Percentiles rank a stretch among this genome's conserved stretches.
Conservation (phyloP, 2,329 filamentous ascomycete genomes). For the Ophiostoma australiae region DNA sequence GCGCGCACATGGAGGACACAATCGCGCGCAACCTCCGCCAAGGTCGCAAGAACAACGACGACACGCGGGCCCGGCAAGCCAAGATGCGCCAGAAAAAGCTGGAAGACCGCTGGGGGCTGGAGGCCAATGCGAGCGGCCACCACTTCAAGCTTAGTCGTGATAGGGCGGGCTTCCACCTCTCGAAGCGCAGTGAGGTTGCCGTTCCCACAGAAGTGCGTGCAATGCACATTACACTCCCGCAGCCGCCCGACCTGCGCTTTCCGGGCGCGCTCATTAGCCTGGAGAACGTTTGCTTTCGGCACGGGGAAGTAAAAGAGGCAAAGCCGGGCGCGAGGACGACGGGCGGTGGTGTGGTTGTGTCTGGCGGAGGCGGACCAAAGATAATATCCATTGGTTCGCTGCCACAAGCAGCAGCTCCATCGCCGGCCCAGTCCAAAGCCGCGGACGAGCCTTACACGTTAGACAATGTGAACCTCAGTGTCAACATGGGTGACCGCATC, state of each 20-base stretch:
- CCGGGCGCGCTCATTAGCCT: background rate
- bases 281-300: background rate
- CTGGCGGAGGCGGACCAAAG: background rate
- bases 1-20: slow-evolving; percentile 72
- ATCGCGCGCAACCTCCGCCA: slow-evolving; percentile 70
- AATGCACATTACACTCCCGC: background rate
- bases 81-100: slow-evolving; percentile 80
- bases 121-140: slow-evolving; percentile 65
- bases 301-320: background rate
- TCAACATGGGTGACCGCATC: slow-evolving; percentile 4
- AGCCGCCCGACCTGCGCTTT: background rate
- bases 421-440: background rate
- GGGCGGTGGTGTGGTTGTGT: background rate
- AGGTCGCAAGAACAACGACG: slow-evolving; percentile 71
- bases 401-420: background rate
- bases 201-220: background rate
- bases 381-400: background rate
- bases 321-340: background rate
- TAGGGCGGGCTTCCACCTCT: background rate
- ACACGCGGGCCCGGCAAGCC: slow-evolving; percentile 80
- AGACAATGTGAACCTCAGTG: background rate
- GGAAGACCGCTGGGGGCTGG: slow-evolving; percentile 72
- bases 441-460: background rate
- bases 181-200: background rate
- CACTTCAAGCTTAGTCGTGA: slow-evolving; percentile 75